A percentile compares a stretch with the other conserved stretches of the same genome.
phyloP scores from a whole-genome alignment of 73 alveolate genomes.

The Effrenium voratum region DNA sequence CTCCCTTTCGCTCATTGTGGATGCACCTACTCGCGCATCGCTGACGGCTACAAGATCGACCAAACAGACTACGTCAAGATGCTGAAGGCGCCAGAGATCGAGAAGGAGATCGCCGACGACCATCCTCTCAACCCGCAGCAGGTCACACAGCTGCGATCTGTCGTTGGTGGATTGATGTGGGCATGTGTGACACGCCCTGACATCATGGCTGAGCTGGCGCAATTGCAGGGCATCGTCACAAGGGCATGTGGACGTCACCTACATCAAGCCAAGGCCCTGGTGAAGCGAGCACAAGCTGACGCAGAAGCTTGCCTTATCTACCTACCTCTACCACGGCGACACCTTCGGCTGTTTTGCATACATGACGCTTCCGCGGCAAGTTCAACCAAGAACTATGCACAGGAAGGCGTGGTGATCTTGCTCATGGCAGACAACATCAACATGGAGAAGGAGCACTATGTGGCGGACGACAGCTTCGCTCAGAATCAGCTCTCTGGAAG shows the following conservation, averaged over 20 bases:
- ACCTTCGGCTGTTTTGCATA: neutral
- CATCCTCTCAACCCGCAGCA: neutral
- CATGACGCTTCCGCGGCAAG: neutral
- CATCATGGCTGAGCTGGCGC: neutral
- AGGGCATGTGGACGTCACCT: neutral
- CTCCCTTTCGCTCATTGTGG: constrained; percentile 36
- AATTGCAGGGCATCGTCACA: neutral
- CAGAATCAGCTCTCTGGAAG: too few relatives aligned
- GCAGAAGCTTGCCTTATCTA: neutral
- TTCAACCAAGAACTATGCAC: neutral
- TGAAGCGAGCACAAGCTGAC: neutral
- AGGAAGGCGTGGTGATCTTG: constrained; percentile 5
- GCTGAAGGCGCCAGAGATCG: neutral
- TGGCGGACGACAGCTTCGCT: too few relatives aligned
- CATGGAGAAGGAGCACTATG: neutral
- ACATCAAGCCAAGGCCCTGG: neutral
- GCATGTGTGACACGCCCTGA: neutral
- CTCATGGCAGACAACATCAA: neutral
- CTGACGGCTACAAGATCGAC: neutral
- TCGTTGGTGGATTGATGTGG: constrained; percentile 32
- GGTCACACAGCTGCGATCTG: neutral
- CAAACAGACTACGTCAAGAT: neutral
- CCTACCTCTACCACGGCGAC: too few relatives aligned
- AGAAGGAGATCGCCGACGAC: too few relatives aligned
- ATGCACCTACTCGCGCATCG: neutral